Evolutionary conservation across 2,329 filamentous ascomycete species (phyloP).

Genomic region (Sordariomycetes sp.): DNA sequence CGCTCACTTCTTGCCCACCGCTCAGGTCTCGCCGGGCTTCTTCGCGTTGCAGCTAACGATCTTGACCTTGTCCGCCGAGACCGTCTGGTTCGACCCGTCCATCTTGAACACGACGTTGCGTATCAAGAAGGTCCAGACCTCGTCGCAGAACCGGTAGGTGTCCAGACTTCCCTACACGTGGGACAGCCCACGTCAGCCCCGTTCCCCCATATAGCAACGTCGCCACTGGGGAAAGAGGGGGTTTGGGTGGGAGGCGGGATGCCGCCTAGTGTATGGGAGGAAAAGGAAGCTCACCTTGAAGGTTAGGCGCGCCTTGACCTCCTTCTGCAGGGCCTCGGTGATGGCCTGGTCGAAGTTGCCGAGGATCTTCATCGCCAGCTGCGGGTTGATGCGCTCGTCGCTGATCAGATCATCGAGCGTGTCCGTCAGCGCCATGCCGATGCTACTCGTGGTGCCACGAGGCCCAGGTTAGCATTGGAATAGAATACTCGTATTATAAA

Average conservation of each 20-base stretch:
- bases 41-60: slow-evolving; percentile 98
- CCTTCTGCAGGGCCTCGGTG: slow-evolving; percentile 80
- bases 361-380: slow-evolving; percentile 97
- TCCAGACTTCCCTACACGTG: slow-evolving; percentile 71
- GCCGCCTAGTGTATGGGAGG: background rate
- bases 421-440: slow-evolving; percentile 86
- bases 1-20: slow-evolving; percentile 1
- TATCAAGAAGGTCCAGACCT: slow-evolving; percentile 98
- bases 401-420: slow-evolving; percentile 95
- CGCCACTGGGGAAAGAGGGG: background rate
- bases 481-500: slow-evolving; percentile 9
- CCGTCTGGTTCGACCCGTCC: slow-evolving; percentile 59
- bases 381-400: slow-evolving; percentile 87
- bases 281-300: slow-evolving; percentile 80
- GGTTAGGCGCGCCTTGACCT: slow-evolving; percentile 77
- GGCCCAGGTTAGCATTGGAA: slow-evolving; percentile 7
- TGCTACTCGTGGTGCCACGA: slow-evolving; percentile 36
- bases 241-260: too few relatives aligned
- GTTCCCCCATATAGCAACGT: background rate
- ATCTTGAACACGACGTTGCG: slow-evolving; percentile 99
- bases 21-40: slow-evolving; percentile 28
- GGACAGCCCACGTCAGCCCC: background rate
- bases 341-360: slow-evolving; percentile 91
- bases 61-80: slow-evolving; percentile 87
- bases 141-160: slow-evolving; percentile 98